phyloP scores from a whole-genome alignment of 148 eudicot species.

The Spergularia bocconei region DNA sequence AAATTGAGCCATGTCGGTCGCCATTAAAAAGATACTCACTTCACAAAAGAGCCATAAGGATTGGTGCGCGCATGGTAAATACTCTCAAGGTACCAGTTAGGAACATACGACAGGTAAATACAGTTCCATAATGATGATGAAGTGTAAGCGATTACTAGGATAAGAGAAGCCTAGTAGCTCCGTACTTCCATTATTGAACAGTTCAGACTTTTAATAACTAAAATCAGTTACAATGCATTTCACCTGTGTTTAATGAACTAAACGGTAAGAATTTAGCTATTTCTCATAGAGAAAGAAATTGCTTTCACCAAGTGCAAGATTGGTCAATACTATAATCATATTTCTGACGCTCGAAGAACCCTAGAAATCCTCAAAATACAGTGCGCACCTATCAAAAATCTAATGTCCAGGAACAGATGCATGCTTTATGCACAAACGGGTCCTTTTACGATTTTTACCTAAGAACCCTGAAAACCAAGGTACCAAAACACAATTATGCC shows the following conservation, averaged over 20 bases:
- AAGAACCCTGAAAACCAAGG: neutral
- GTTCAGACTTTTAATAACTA: neutral
- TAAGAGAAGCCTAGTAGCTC: neutral
- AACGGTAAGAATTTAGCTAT: neutral
- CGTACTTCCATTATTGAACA: neutral
- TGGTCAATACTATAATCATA: neutral
- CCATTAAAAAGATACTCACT: neutral
- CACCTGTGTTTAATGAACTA: neutral
- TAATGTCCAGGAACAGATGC: neutral
- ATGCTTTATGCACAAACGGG: neutral
- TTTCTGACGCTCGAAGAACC: neutral
- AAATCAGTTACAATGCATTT: neutral
- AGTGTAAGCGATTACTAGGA: neutral
- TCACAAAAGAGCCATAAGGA: neutral
- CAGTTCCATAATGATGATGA: neutral
- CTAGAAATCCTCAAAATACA: neutral
- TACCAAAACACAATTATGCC: neutral
- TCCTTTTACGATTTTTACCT: neutral
- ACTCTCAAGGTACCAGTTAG: neutral
- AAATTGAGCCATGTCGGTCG: neutral
- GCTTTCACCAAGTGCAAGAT: neutral
- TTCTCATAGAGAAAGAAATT: neutral
- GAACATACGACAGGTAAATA: neutral
- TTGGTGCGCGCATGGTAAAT: neutral
- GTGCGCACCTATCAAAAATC: neutral